Base-by-base conservation (phyloP, 345 rosid species). In the Adansonia digitata region DNA sequence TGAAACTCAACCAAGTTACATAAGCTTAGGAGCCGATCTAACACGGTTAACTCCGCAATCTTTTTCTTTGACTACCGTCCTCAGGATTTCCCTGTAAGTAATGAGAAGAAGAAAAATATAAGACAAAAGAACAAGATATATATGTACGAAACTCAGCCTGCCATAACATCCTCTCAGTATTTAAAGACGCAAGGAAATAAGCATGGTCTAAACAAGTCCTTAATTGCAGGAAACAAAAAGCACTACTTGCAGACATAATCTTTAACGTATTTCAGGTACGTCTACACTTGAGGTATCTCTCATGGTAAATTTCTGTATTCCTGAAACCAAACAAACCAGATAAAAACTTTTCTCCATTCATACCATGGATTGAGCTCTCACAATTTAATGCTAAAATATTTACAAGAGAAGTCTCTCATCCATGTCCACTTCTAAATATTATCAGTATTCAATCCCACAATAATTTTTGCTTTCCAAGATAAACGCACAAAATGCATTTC, bases 11-110 rank as follows among this genome's bases (percentile, higher is more conserved):
- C 69, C 56, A 78, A 35, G 81, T 79, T 84, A 87, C 81, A 83
- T 57, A 77, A 77, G 79, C 80, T 82, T 74, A 61, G 71, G 81
- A 71, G 60, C 85, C 62, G 57, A 77, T 83, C 81, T 77, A 82
- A 68, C 43, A 57, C 63, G 74, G 80, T 83, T 82, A 95, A 81
- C 86, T 87, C 86, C 89, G 85, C 86, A 88, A 68, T 77, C 86
- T 77, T 80, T 89, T 93, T 79, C 90, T 88, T 71, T 85, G 93
- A 84, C 86, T 89, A 78, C 90, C 89, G 81, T 87, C 94, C 77
- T 92, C 93, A n/a, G 77, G 51, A 77, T 76, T 78, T 71, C 86
- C 97, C 99, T 93, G 96, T 83, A 85, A 78, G 57, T 48, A 37
- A 45, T 17, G 60, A 15, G 37, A 42, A 22, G 66, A 53, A 67